Percentiles rank a stretch among this genome's conserved stretches.
These are phyloP conservation scores for Phytopythium aichiense DNA, from an alignment of 352 stramenopile genomes.

Conservation along the genomic window DNA sequence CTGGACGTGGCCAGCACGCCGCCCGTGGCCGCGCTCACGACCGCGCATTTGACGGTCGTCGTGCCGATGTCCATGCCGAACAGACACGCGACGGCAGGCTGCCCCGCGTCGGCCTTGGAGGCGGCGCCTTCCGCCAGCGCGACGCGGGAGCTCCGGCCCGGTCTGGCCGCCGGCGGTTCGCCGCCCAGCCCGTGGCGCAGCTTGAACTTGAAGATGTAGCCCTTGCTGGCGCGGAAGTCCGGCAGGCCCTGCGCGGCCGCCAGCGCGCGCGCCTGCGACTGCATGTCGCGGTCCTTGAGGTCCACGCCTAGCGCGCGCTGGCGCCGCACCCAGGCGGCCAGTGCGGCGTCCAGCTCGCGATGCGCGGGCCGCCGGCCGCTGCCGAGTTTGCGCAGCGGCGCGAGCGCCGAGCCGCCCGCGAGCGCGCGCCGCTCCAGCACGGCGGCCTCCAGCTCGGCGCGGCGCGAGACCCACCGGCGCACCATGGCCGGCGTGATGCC, in stretches of 20 bases:
- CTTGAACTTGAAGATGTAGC: conserved; percentile 32
- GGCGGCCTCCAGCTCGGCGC: conserved; percentile 23
- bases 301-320: conserved; percentile 9
- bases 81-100: conserved; percentile 8
- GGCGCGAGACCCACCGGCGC: conserved; percentile 19
- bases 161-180: conserved; percentile 1
- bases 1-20: conserved; percentile 30
- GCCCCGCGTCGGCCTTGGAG: conserved; percentile 7
- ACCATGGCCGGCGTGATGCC: conserved; percentile 27
- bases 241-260: conserved; percentile 12
- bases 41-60: conserved; percentile 57
- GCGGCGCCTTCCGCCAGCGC: not conserved
- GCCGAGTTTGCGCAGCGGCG: conserved; percentile 20
- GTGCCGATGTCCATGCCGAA: conserved; percentile 69
- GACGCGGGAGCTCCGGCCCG: not conserved
- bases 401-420: not conserved
- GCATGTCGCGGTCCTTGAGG: conserved; percentile 24
- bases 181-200: conserved; percentile 12
- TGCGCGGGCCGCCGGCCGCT: conserved; percentile 17
- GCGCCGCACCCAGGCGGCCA: conserved; percentile 18
- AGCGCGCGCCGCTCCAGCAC: conserved; percentile 10
- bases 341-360: conserved; percentile 15
- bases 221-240: conserved; percentile 25
- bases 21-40: conserved; percentile 25
- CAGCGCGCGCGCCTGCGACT: conserved; percentile 17